Evolutionary conservation across 345 rosid species (phyloP).

Genomic region (Brassica incana): DNA sequence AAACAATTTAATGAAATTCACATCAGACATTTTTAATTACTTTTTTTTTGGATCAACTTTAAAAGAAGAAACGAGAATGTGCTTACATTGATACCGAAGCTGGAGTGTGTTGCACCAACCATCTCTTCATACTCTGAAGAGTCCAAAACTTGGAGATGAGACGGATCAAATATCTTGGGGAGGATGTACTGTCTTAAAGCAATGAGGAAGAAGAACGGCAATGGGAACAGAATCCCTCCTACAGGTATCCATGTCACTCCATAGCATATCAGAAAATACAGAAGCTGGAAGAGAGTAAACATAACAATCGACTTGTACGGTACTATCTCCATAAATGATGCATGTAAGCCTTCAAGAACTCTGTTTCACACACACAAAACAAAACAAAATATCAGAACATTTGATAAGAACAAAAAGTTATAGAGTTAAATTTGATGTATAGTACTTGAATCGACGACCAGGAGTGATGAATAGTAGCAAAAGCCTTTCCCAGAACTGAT

Average conservation of each 20-base stretch:
- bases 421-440: not conserved
- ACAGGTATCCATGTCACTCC: constrained; percentile 87
- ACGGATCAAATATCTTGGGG: constrained; percentile 60
- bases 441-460: constrained; percentile 66
- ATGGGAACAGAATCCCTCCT: constrained; percentile 71
- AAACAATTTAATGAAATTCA: not conserved
- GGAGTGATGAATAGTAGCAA: constrained; percentile 73
- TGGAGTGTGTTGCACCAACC: constrained; percentile 52
- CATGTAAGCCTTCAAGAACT: constrained; percentile 67
- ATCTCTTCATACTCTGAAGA: constrained; percentile 77
- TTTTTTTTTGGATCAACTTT: no score
- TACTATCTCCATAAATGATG: constrained; percentile 71
- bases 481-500: constrained; percentile 87
- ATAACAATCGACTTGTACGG: constrained; percentile 59
- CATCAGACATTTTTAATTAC: not conserved
- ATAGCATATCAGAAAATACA: constrained; percentile 60
- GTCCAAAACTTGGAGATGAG: constrained; percentile 70
- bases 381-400: not conserved
- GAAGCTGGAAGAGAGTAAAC: constrained; percentile 69
- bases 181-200: constrained; percentile 61
- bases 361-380: constrained; percentile 40
- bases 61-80: not conserved
- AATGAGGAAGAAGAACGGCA: constrained; percentile 74
- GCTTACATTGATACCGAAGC: constrained; percentile 51
- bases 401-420: not conserved